These are phyloP conservation scores for Metarhizium humberi DNA, from an alignment of 2,329 filamentous ascomycete species.

Conservation along the genomic window DNA sequence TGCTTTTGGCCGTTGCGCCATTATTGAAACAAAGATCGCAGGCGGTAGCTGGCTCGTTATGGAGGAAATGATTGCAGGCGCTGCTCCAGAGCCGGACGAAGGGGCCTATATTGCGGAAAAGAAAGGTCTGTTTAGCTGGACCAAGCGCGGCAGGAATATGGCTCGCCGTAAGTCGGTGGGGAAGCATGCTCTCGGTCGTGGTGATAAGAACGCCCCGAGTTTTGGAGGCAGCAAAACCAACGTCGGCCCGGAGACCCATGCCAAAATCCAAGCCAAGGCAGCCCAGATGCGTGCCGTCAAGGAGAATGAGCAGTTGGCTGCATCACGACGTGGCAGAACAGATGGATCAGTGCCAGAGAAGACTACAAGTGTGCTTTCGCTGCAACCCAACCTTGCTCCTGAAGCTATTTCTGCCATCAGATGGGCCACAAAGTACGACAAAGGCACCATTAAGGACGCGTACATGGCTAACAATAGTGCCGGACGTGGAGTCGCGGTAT, in stretches of 20 bases:
- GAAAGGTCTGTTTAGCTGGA: constrained; percentile 88
- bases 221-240: constrained; percentile 64
- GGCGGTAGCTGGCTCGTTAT: constrained; percentile 85
- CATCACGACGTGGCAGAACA: constrained; percentile 41
- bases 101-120: constrained; percentile 92
- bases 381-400: constrained; percentile 74
- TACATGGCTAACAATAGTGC: constrained; percentile 69
- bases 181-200: constrained; percentile 46
- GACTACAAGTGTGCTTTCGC: constrained; percentile 81
- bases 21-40: constrained; percentile 79
- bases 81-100: constrained; percentile 72
- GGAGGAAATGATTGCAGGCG: constrained; percentile 93
- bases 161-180: constrained; percentile 62
- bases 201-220: constrained; percentile 32
- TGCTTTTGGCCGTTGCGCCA: constrained; percentile 85
- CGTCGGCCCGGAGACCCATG: constrained; percentile 84
- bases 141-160: constrained; percentile 53
- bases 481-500: constrained; percentile 50
- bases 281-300: constrained; percentile 70
- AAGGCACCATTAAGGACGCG: constrained; percentile 73
- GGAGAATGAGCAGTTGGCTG: constrained; percentile 42
- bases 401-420: constrained; percentile 93
- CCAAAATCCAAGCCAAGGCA: constrained; percentile 84
- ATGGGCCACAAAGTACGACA: constrained; percentile 94
- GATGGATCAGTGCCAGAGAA: constrained; percentile 56